Evolutionary conservation across 768 basidiomycete genomes (phyloP).

Genomic region (Crassisporium funariophilum): DNA sequence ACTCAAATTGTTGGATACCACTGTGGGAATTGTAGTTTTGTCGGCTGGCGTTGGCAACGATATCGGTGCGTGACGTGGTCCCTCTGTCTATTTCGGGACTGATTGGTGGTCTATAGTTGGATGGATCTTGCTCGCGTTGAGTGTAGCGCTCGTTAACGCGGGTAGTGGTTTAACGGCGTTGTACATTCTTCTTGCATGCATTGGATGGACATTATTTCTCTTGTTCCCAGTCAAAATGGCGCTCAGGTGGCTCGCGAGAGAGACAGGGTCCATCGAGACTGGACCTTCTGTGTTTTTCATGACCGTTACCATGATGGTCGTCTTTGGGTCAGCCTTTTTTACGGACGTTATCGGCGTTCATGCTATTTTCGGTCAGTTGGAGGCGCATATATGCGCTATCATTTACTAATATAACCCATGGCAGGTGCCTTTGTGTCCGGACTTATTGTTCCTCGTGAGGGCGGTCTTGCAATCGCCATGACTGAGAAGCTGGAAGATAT

Average conservation of each 20-base stretch:
- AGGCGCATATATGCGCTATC: neutral
- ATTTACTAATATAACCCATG: neutral
- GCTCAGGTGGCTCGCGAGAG: slow-evolving; percentile 72
- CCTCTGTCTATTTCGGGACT: neutral
- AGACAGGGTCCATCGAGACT: slow-evolving; percentile 79
- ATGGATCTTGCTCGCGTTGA: slow-evolving; percentile 88
- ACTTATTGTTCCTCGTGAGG: slow-evolving; percentile 82
- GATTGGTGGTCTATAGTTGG: slow-evolving; percentile 46
- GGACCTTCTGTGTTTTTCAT: slow-evolving; percentile 90
- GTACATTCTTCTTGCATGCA: slow-evolving; percentile 77
- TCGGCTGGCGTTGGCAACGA: slow-evolving; percentile 92
- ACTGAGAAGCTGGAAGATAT: slow-evolving; percentile 97
- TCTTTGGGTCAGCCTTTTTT: slow-evolving; percentile 90
- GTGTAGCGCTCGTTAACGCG: slow-evolving; percentile 91
- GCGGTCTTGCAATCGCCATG: slow-evolving; percentile 82
- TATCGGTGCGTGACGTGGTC: slow-evolving; percentile 44
- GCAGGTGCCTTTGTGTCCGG: slow-evolving; percentile 82
- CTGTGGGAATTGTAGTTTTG: slow-evolving; percentile 90
- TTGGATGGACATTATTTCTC: slow-evolving; percentile 81
- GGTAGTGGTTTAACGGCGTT: slow-evolving; percentile 81
- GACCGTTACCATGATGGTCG: slow-evolving; percentile 76
- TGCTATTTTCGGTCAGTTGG: slow-evolving; percentile 75
- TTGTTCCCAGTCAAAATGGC: slow-evolving; percentile 63
- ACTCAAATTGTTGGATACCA: slow-evolving; percentile 87
- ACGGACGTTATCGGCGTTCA: slow-evolving; percentile 93